Evolutionary conservation across 768 basidiomycete species (phyloP), one percentile per base, ranked within the genome.

Genomic region (Pholiota microspora): DNA sequence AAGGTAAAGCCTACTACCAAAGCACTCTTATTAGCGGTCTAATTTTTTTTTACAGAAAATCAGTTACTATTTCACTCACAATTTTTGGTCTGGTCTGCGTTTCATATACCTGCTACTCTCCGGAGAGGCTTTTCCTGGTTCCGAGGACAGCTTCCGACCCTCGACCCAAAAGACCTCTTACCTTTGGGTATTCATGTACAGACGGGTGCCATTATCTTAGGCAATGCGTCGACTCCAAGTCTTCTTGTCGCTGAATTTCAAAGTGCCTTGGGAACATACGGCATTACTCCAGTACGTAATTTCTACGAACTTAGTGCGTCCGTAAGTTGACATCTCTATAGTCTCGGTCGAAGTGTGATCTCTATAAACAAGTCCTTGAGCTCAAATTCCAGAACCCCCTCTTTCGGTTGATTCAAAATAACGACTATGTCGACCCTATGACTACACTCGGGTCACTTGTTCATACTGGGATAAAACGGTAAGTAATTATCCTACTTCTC

Each of bases 161-260:
- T 92, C 29, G 86, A 92, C 62, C 82, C 88, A 15, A 88, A 88
- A 60, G 91, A 94, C 64, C 71, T 94, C n/a, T 73, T 98, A 6
- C 96, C 96, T 2, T 67, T 97, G 54, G 90, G 92, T 23, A 77
- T 98, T 50, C 81, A 85, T 56, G 76, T 88, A n/a, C 73, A 76
- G 29, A 92, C 86, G 49, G 92, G 92, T 23, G 89, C 89, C 15
- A 83, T 98, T 45, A 82, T 89, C 16, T 79, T 87, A 16, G 96
- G 96, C 9, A 98, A 95, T 71, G 72, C 81, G 18, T 91, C 95
- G 0, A 97, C 93, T 0, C 88, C 89, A 0, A 87, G 77, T 62
- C 72, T 97, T 4, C 77, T 96, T 35, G 85, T 97, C 23, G 82
- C 84, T 0, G 91, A 94, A 64, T 97, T 95, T 61, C 76, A 81